These are phyloP conservation scores for Termitomyces sp. DNA, from an alignment of 768 basidiomycete species.

Conservation along the genomic window DNA sequence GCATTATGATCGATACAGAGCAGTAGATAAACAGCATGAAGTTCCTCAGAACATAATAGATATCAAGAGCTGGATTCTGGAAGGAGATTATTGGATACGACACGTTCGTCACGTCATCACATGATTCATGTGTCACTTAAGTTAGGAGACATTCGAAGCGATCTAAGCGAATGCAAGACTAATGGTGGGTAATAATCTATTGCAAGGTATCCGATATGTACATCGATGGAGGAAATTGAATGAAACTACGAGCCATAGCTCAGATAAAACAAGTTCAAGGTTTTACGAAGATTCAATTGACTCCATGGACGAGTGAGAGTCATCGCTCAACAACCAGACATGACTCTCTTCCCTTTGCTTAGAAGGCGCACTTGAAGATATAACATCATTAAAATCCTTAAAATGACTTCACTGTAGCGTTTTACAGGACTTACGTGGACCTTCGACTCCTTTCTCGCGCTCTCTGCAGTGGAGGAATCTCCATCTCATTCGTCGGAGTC, in stretches of 20 bases:
- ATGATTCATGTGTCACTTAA: neutral
- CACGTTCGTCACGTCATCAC: slow-evolving; percentile 1
- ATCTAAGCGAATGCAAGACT: neutral
- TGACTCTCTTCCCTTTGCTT: slow-evolving; percentile 1
- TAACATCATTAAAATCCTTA: neutral
- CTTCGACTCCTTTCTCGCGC: slow-evolving; percentile 2
- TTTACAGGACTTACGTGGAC: neutral
- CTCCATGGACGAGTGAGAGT: slow-evolving; percentile 13
- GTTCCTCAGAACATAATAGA: neutral
- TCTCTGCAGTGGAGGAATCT: slow-evolving; percentile 5
- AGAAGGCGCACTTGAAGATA: neutral
- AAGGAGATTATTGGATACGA: neutral
- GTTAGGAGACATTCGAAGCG: too few relatives aligned
- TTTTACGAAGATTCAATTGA: neutral
- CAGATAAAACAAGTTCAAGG: neutral
- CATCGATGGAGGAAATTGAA: neutral
- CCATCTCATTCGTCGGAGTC: neutral
- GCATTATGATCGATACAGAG: neutral
- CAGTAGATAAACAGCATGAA: neutral
- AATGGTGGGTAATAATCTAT: neutral
- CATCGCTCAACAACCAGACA: slow-evolving; percentile 24
- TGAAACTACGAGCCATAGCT: neutral
- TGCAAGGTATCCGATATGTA: neutral
- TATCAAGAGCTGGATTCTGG: neutral
- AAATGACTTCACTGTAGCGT: neutral